These are phyloP conservation scores for Polychaeton citri DNA, from an alignment of 2,329 filamentous ascomycete genomes.

Conservation along the genomic window DNA sequence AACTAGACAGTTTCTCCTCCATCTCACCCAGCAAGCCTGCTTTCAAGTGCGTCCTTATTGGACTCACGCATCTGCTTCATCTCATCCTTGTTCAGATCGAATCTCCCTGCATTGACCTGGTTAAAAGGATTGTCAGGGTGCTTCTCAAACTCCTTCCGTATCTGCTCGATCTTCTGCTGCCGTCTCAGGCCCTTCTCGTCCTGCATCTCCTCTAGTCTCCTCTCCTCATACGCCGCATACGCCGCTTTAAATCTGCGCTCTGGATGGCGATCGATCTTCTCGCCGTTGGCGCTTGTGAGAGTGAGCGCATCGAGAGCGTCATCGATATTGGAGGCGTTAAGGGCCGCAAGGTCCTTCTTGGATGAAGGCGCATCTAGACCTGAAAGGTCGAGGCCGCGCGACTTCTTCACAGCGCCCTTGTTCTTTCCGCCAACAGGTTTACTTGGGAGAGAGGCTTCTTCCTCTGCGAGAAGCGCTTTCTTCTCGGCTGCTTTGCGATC, in stretches of 20 bases:
- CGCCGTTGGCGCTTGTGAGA: conserved; percentile 44
- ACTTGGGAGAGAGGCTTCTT: conserved; percentile 56
- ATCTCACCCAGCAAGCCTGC: conserved; percentile 38
- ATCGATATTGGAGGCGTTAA: conserved; percentile 82
- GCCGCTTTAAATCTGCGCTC: conserved; percentile 80
- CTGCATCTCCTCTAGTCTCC: conserved; percentile 73
- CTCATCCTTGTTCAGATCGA: conserved; percentile 71
- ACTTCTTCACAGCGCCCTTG: conserved; percentile 49
- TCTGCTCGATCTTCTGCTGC: conserved; percentile 72
- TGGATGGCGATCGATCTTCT: conserved; percentile 76
- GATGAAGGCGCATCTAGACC: conserved; percentile 51
- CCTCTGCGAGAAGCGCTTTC: conserved; percentile 67
- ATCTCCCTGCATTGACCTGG: conserved; percentile 54
- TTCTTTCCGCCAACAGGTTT: conserved; percentile 53
- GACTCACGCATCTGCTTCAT: conserved; percentile 46
- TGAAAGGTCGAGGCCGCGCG: conserved; percentile 57
- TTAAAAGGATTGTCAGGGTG: conserved; percentile 93
- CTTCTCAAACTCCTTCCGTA: conserved; percentile 88
- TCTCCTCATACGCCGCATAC: conserved; percentile 68
- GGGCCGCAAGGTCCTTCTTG: conserved; percentile 38
- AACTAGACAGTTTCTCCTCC: too few species aligned
- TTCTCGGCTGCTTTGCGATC: conserved; percentile 87
- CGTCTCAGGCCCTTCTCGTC: conserved; percentile 66
- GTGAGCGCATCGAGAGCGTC: conserved; percentile 81
- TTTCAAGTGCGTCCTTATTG: conserved; percentile 65